phyloP scores from a whole-genome alignment of 768 basidiomycete species.

The Trametes punicea region DNA sequence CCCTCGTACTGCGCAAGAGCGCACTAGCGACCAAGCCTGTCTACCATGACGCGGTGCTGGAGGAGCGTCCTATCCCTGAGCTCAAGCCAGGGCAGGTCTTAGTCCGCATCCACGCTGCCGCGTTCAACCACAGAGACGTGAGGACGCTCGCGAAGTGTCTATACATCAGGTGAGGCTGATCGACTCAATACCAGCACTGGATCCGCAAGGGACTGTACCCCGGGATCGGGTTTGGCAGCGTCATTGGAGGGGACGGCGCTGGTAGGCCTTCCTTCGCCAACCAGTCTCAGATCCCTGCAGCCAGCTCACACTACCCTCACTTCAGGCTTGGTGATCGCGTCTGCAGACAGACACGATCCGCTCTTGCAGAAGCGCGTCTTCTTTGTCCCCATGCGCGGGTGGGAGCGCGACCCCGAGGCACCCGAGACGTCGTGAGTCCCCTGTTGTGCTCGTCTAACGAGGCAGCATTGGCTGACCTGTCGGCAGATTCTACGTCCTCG shows the following conservation, averaged over 20 bases:
- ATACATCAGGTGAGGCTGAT: no score
- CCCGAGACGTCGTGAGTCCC: slow-evolving; percentile 59
- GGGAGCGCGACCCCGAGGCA: slow-evolving; percentile 59
- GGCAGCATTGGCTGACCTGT: background rate
- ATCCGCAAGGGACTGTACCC: slow-evolving; percentile 69
- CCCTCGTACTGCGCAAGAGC: slow-evolving; percentile 47
- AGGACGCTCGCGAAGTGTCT: background rate
- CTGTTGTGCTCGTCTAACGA: background rate
- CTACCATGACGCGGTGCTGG: slow-evolving; percentile 56
- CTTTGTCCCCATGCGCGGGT: slow-evolving; percentile 73
- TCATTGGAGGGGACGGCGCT: slow-evolving; percentile 72
- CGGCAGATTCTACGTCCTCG: slow-evolving; percentile 62
- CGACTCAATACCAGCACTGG: no score
- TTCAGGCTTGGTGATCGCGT: slow-evolving; percentile 61
- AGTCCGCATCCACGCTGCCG: slow-evolving; percentile 64
- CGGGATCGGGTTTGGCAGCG: slow-evolving; percentile 51
- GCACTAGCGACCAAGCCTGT: slow-evolving; percentile 37
- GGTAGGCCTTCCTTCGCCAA: slow-evolving; percentile 39
- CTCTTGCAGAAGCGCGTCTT: slow-evolving; percentile 67
- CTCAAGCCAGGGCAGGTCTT: slow-evolving; percentile 58
- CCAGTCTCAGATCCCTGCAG: background rate
- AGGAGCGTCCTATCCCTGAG: slow-evolving; percentile 45
- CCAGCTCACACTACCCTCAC: no score
- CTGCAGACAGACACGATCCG: slow-evolving; percentile 48
- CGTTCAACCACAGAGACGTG: slow-evolving; percentile 79